These are phyloP conservation scores for Rhizopogon rudus DNA, from an alignment of 768 basidiomycete species.

Conservation along the genomic window DNA sequence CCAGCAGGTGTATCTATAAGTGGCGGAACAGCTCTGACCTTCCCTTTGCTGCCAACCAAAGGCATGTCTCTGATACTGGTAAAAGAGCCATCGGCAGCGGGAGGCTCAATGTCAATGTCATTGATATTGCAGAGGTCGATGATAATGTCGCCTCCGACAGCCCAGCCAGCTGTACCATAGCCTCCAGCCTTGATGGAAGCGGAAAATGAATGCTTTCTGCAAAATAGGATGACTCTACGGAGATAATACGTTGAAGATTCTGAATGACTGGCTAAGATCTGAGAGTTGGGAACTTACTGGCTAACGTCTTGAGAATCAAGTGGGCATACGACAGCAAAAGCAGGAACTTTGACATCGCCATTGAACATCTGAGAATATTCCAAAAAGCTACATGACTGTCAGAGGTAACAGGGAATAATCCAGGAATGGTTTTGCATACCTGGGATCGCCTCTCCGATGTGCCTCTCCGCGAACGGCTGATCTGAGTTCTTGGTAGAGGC, in stretches of 20 bases:
- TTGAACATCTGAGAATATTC: conserved; percentile 58
- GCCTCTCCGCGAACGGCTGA: conserved; percentile 43
- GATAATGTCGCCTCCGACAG: conserved; percentile 81
- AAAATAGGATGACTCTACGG: conserved; percentile 65
- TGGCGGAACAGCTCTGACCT: conserved; percentile 25
- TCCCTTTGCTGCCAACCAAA: conserved; percentile 50
- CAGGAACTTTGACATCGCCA: conserved; percentile 58
- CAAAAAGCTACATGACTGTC: conserved; percentile 17
- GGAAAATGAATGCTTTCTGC: conserved; percentile 60
- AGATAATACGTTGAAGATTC: background rate
- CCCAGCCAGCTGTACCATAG: conserved; percentile 88
- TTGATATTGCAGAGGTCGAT: conserved; percentile 70
- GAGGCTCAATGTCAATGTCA: conserved; percentile 64
- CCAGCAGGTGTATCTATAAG: conserved; percentile 1
- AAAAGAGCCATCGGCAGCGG: conserved; percentile 47
- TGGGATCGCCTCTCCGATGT: conserved; percentile 37
- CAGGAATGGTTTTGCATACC: conserved; percentile 23
- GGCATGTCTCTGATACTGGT: conserved; percentile 58
- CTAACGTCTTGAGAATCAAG: conserved; percentile 79
- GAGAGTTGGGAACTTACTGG: conserved; percentile 46
- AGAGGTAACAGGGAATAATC: background rate
- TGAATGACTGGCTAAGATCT: conserved; percentile 6
- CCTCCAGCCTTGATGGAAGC: conserved; percentile 88
- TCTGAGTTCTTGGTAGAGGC: conserved; percentile 41
- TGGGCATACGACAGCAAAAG: conserved; percentile 68